phyloP scores from a whole-genome alignment of 371 early-diverging fungal species.

The Rhizopus arrhizus region DNA sequence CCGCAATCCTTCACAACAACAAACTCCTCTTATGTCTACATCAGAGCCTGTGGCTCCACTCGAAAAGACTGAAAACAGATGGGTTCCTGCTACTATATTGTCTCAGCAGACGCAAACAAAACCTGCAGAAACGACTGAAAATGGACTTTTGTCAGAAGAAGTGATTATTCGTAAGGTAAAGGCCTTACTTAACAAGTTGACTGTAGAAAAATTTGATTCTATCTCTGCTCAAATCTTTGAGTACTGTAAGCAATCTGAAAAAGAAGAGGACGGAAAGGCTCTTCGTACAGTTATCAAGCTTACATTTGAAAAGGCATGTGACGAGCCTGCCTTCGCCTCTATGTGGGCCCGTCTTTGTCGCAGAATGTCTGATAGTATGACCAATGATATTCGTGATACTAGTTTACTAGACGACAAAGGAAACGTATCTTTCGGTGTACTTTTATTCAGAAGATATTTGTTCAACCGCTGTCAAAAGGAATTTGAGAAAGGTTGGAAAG shows the following conservation, averaged over 20 bases:
- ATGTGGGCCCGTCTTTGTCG: conserved; percentile 90
- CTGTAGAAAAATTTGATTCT: conserved; percentile 88
- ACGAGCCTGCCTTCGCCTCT: conserved; percentile 86
- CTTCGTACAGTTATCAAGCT: conserved; percentile 79
- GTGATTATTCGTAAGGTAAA: conserved; percentile 78
- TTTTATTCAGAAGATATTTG: conserved; percentile 86
- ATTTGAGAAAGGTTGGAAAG: conserved; percentile 86
- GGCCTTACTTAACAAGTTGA: conserved; percentile 91
- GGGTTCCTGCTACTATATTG: conserved; percentile 62
- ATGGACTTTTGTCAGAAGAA: conserved; percentile 60
- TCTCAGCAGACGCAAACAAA: conserved; percentile 15
- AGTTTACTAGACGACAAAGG: conserved; percentile 52
- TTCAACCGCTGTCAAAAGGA: conserved; percentile 90
- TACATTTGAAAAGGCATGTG: conserved; percentile 94
- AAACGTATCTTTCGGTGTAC: conserved; percentile 62
- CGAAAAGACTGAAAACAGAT: conserved; percentile 80
- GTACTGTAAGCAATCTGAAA: conserved; percentile 67
- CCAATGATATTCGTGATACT: conserved; percentile 58
- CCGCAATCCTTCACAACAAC: conserved; percentile 47
- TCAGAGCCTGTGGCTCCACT: conserved; percentile 71
- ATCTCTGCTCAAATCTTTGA: conserved; percentile 82
- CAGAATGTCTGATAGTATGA: conserved; percentile 63
- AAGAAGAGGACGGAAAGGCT: conserved; percentile 71
- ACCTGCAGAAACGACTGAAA: conserved; percentile 22
- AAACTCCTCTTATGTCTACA: conserved; percentile 53